Evolutionary conservation across 2,329 filamentous ascomycete genomes (phyloP).

Genomic region (Cladorrhinum sp.): DNA sequence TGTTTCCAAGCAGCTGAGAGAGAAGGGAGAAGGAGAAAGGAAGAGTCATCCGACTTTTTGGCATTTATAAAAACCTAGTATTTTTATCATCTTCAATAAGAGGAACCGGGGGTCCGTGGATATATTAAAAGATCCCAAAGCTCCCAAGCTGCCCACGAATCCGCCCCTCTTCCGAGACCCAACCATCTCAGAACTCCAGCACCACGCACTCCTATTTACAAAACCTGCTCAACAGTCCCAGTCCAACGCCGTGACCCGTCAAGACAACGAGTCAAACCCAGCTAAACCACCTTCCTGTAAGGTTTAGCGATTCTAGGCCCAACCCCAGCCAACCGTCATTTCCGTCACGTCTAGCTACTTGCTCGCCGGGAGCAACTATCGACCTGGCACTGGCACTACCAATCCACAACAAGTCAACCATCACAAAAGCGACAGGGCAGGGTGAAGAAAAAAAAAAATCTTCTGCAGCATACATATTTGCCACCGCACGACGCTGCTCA

Average conservation of each 20-base stretch:
- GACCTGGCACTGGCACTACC: constrained; percentile 13
- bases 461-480: constrained; percentile 29
- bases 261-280: constrained; percentile 8
- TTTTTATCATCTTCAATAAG: background rate
- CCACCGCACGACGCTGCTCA: constrained; percentile 24
- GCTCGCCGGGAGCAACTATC: constrained; percentile 11
- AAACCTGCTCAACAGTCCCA: background rate
- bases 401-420: constrained; percentile 6
- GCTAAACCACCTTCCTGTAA: constrained; percentile 6
- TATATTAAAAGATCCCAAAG: background rate
- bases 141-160: too few relatives aligned
- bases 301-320: constrained; percentile 7
- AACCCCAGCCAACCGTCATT: constrained; percentile 9
- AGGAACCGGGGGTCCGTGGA: background rate
- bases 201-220: background rate
- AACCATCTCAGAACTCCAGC: background rate
- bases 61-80: background rate
- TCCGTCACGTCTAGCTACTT: constrained; percentile 7
- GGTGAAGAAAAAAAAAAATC: constrained; percentile 22
- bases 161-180: too few relatives aligned
- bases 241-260: background rate
- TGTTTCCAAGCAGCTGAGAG: background rate
- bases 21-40: constrained; percentile 1
- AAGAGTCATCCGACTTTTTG: constrained; percentile 24
- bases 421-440: constrained; percentile 11